phyloP scores from a whole-genome alignment of 768 basidiomycete species.

The Suillus tomentosus region DNA sequence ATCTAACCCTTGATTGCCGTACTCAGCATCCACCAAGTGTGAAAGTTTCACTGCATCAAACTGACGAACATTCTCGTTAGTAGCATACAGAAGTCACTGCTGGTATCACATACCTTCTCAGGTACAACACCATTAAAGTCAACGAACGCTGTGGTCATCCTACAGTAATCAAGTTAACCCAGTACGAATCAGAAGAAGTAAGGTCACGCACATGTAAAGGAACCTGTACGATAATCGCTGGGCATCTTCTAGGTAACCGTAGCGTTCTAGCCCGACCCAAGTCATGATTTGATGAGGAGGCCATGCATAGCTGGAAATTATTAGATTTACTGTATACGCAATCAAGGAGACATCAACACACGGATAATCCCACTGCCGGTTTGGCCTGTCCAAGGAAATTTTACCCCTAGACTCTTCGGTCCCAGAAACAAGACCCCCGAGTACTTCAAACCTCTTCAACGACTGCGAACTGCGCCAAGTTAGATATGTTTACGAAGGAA shows the following conservation, averaged over 20 bases:
- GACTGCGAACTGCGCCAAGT: slow-evolving; percentile 64
- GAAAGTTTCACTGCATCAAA: slow-evolving; percentile 97
- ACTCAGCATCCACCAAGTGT: slow-evolving; percentile 96
- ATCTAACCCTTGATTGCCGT: slow-evolving; percentile 94
- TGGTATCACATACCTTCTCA: slow-evolving; percentile 69
- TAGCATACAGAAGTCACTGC: not conserved
- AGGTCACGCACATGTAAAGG: slow-evolving; percentile 81
- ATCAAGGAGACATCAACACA: slow-evolving; percentile 43
- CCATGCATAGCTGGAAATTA: slow-evolving; percentile 65
- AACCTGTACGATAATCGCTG: slow-evolving; percentile 93
- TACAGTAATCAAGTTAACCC: slow-evolving; percentile 29
- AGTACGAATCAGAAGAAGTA: not conserved
- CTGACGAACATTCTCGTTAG: slow-evolving; percentile 35
- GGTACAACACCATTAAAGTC: slow-evolving; percentile 98
- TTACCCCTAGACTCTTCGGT: slow-evolving; percentile 96
- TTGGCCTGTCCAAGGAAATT: slow-evolving; percentile 93
- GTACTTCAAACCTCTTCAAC: slow-evolving; percentile 93
- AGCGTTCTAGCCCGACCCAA: slow-evolving; percentile 96
- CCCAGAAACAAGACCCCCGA: slow-evolving; percentile 93
- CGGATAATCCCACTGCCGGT: slow-evolving; percentile 99
- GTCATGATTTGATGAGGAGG: slow-evolving; percentile 99
- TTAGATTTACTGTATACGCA: slow-evolving; percentile 15
- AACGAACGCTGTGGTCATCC: slow-evolving; percentile 93
- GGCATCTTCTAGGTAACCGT: slow-evolving; percentile 92
- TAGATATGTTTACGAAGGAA: slow-evolving; percentile 20